These are phyloP conservation scores for Scutellaria minor DNA, from an alignment of 257 asterid genomes.

Conservation along the genomic window DNA sequence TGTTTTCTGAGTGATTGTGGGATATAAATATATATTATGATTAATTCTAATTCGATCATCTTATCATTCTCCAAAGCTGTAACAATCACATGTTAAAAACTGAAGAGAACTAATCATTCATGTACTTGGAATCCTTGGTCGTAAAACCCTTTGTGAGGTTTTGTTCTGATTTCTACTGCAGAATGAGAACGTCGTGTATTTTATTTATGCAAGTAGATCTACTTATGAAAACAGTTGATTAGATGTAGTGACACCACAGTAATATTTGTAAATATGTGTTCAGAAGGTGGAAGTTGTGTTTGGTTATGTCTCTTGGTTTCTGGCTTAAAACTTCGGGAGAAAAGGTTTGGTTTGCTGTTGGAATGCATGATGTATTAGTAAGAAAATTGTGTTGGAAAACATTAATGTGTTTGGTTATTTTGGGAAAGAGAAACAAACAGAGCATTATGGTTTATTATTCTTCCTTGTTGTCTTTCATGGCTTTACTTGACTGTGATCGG, in stretches of 20 bases:
- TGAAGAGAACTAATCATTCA: background rate
- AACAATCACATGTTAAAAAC: background rate
- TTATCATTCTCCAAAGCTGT: background rate
- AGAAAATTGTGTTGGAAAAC: background rate
- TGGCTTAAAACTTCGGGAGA: background rate
- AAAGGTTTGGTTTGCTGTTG: background rate
- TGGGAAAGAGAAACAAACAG: background rate
- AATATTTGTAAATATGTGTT: background rate
- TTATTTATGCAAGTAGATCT: background rate
- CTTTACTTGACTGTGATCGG: background rate
- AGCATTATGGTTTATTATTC: background rate
- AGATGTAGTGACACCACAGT: background rate
- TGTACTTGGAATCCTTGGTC: background rate
- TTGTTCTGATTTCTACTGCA: background rate
- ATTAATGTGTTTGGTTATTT: too few species aligned
- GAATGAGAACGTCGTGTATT: background rate
- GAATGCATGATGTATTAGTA: background rate
- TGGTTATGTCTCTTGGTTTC: background rate
- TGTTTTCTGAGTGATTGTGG: constrained; percentile 29
- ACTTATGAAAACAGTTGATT: constrained; percentile 4
- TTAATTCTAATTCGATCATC: constrained; percentile 8
- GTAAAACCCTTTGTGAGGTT: background rate
- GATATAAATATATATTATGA: background rate
- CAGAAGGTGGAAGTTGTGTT: background rate
- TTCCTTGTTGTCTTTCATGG: background rate